These are phyloP conservation scores for Stephanodiscus triporus DNA, from an alignment of 108 stramenopile species.

Conservation along the genomic window DNA sequence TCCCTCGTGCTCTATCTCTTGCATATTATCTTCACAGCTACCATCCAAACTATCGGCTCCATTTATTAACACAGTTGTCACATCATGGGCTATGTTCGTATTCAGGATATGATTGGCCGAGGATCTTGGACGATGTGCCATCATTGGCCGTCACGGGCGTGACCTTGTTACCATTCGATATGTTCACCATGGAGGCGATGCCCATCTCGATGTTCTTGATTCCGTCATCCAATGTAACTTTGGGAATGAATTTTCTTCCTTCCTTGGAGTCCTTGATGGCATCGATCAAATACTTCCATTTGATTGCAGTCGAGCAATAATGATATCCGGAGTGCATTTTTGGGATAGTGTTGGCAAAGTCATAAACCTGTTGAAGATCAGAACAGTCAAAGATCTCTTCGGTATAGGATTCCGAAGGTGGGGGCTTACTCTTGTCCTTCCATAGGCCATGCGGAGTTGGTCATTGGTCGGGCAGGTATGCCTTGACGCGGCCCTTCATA, in stretches of 20 bases:
- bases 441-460: conserved; percentile 55
- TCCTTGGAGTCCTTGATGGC: conserved; percentile 54
- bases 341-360: conserved; percentile 63
- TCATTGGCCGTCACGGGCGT: conserved; percentile 25
- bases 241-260: conserved; percentile 56
- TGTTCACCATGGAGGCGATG: conserved; percentile 42
- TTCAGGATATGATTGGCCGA: too few species aligned
- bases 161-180: conserved; percentile 15
- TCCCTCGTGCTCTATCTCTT: too few species aligned
- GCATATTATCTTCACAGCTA: too few species aligned
- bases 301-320: conserved; percentile 80
- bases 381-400: conserved; percentile 75
- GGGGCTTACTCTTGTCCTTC: conserved; percentile 75
- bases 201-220: conserved; percentile 80
- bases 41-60: too few species aligned
- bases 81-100: too few species aligned
- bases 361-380: conserved; percentile 68
- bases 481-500: too few species aligned
- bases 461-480: too few species aligned
- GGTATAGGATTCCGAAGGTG: conserved; percentile 60
- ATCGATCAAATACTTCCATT: conserved; percentile 69
- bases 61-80: too few species aligned
- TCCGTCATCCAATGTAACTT: conserved; percentile 79
- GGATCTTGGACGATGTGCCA: conserved; percentile 38
- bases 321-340: conserved; percentile 78